Percentiles rank a stretch among this genome's conserved stretches.
Conservation (phyloP, 129 eudicot genomes). For the Artemisia annua region DNA sequence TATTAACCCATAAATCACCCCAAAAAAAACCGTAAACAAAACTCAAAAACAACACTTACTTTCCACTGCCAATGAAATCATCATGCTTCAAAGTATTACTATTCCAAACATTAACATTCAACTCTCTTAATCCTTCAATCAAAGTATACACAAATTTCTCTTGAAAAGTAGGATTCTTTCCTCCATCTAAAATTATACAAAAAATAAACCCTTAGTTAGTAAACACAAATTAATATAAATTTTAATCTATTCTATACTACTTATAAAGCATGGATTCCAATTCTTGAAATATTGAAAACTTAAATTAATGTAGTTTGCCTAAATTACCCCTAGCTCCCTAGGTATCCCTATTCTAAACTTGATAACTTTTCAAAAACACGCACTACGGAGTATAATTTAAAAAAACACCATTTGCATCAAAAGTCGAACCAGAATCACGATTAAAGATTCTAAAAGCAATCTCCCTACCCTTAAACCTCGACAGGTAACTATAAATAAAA, state of each 20-base stretch:
- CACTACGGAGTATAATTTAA: no score
- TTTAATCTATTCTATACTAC: no score
- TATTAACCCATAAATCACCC: not conserved
- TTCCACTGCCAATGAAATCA: constrained; percentile 89
- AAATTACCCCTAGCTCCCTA: no score
- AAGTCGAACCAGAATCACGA: no score
- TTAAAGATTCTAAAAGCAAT: no score
- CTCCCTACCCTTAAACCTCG: no score
- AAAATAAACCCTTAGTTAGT: constrained; percentile 9
- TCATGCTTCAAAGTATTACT: constrained; percentile 78
- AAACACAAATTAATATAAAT: constrained; percentile 1
- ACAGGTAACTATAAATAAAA: not conserved
- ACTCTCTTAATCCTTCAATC: constrained; percentile 82
- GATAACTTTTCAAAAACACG: no score
- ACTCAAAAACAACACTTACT: constrained; percentile 42
- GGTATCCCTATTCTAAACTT: no score
- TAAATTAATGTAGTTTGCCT: no score
- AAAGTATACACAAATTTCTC: constrained; percentile 81
- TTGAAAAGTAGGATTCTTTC: constrained; percentile 90
- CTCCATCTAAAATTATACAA: constrained; percentile 67
- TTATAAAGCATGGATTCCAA: no score
- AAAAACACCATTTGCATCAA: no score
- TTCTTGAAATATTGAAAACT: no score
- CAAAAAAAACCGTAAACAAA: not conserved
- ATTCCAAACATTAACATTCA: constrained; percentile 78